A percentile compares a stretch with the other conserved stretches of the same genome.
These are phyloP conservation scores for Yamadazyma conglobata DNA, from an alignment of 1,139 yeast genomes.

Conservation along the genomic window DNA sequence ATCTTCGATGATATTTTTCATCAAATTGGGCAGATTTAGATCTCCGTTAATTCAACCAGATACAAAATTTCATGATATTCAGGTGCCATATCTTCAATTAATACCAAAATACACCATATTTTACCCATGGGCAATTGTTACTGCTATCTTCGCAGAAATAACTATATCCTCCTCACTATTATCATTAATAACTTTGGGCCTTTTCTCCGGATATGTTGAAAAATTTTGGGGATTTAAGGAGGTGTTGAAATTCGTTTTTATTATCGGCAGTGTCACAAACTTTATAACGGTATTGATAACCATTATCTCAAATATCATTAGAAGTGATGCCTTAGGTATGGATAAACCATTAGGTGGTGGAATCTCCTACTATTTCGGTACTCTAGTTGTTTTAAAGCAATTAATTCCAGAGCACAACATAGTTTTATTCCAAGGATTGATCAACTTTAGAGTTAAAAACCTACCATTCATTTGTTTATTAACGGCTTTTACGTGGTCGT, in stretches of 20 bases:
- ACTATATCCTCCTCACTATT: slow-evolving; percentile 47
- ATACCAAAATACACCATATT: slow-evolving; percentile 59
- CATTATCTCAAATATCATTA: slow-evolving; percentile 35
- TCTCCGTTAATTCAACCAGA: slow-evolving; percentile 13
- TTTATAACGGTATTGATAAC: slow-evolving; percentile 42
- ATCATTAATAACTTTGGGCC: slow-evolving; percentile 47
- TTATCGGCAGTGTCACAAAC: slow-evolving; percentile 62
- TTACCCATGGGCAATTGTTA: slow-evolving; percentile 75
- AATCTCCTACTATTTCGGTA: slow-evolving; percentile 66
- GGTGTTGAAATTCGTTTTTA: slow-evolving; percentile 53
- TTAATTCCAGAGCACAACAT: slow-evolving; percentile 85
- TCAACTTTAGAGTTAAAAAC: slow-evolving; percentile 70
- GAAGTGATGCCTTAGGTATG: slow-evolving; percentile 38
- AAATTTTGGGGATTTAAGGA: slow-evolving; percentile 60
- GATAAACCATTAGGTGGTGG: slow-evolving; percentile 66
- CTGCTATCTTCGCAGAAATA: slow-evolving; percentile 71
- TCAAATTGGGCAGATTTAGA: slow-evolving; percentile 34
- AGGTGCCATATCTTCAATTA: slow-evolving; percentile 63
- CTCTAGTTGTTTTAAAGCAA: slow-evolving; percentile 83
- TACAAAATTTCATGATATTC: slow-evolving; percentile 33
- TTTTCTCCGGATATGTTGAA: slow-evolving; percentile 52
- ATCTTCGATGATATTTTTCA: slow-evolving; percentile 24
- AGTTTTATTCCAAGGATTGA: slow-evolving; percentile 57
- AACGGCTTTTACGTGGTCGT: slow-evolving; percentile 44
- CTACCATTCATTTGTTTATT: slow-evolving; percentile 61